Evolutionary conservation across 139 green algal genomes (phyloP), one percentile per base, ranked within the genome.

Genomic region (Mesostigma viride): DNA sequence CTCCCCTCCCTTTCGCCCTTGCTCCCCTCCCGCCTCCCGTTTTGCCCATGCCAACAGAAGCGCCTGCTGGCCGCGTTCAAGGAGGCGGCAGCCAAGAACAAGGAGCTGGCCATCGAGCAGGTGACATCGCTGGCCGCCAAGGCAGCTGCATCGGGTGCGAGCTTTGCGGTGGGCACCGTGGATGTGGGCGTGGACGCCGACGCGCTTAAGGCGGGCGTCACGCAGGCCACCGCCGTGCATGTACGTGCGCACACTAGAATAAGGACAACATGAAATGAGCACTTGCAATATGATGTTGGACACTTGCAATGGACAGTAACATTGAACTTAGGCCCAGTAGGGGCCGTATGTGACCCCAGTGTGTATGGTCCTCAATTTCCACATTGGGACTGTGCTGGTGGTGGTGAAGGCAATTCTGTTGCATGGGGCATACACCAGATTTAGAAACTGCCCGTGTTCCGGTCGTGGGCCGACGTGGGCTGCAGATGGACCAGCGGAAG

Each of bases 11-110:
- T 51, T 51, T 51, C 14, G 14, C 8, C 11, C 11, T 51, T 14
- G 8, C 40, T 51, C n/a, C n/a, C n/a, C n/a, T n/a, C n/a, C n/a
- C n/a, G n/a, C n/a, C n/a, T n/a, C n/a, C n/a, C n/a, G n/a, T n/a
- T n/a, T n/a, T n/a, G n/a, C n/a, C n/a, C n/a, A n/a, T 51, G 40
- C 40, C 8, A 24, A 35, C 51, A 57, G 17, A 90, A 87, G 73
- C 35, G 27, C 35, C 62, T 95, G n/a, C 30, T 87, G 60, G 84
- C 90, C 20, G 79, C 75, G 17, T 57, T 83, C 45, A 96, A 96
- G 81, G 81, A 69, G 28, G 82, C 77, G 11, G 83, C 81, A 0
- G 85, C 82, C 0, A 85, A 76, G 31, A 95, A 90, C 77, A 87
- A 89, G 58, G 64, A 79, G 53, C 47, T 60, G 24, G 85, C 83